Base-by-base conservation (phyloP, 148 eudicot species). In the Nepenthes gracilis region DNA sequence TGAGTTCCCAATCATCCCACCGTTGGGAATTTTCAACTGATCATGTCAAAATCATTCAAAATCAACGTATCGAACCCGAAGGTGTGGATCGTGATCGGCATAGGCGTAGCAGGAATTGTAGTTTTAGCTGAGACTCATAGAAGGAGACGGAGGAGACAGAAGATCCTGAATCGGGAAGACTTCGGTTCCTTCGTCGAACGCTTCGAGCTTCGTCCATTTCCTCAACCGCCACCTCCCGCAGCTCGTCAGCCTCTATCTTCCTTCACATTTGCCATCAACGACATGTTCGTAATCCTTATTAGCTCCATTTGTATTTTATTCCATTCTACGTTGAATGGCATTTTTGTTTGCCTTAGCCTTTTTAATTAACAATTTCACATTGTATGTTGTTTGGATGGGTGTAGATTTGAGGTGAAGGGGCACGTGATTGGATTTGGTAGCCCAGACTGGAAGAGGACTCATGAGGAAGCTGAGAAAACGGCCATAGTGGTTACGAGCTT, bases 161-260 rank as follows among this genome's bases (percentile, higher is more conserved):
- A 55, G 45, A 32, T 72, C 64, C 36, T 64, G 12, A 68, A 74
- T 12, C 69, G 63, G n/a, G 75, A 75, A 56, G 92, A 87, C 59
- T 85, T 72, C 11, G 97, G 97, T 2, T 95, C 86, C 2, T 90
- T 90, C 64, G 57, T 87, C 34, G 84, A 87, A 50, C 78, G 82
- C 2, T 84, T 90, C 58, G 78, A 82, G 69, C 62, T 90, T 35
- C 71, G 72, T 3, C 92, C 97, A 2, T 87, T 74, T 58, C 82
- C 89, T 62, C 95, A 81, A 55, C 95, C 95, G 33, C 95, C 85
- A 1, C 97, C 97, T 34, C 97, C 97, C 2, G 89, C 95, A 6
- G 89, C 97, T 58, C 79, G 74, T 36, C 75, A 70, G 1, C 57
- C 75, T 36, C 82, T 90, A 7, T 49, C 75, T 54, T 82, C 75